A percentile compares a stretch with the other conserved stretches of the same genome.
These are phyloP conservation scores for Lasiodiplodia gonubiensis DNA, from an alignment of 2,329 filamentous ascomycete species.

Conservation along the genomic window DNA sequence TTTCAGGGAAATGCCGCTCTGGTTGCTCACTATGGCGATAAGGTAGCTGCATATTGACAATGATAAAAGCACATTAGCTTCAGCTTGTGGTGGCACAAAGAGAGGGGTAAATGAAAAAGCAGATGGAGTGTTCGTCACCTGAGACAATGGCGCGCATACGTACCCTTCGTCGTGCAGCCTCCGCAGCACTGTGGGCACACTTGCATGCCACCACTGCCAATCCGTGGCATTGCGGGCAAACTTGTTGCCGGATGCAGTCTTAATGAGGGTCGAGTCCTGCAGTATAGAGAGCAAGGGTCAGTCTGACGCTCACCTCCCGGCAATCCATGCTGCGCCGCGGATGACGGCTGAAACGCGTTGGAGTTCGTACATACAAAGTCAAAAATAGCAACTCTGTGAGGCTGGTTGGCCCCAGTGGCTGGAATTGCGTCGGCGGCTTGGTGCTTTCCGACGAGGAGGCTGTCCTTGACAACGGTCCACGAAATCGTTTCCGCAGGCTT, in stretches of 20 bases:
- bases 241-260: slow-evolving; percentile 78
- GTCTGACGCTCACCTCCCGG: slow-evolving; percentile 9
- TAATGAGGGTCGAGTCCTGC: slow-evolving; percentile 87
- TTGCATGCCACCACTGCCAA: slow-evolving; percentile 92
- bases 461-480: slow-evolving; percentile 72
- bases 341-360: slow-evolving; percentile 25
- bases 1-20: slow-evolving; percentile 79
- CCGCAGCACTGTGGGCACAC: slow-evolving; percentile 70
- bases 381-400: slow-evolving; percentile 45
- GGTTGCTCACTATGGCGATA: slow-evolving; percentile 85
- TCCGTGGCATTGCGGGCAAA: slow-evolving; percentile 74
- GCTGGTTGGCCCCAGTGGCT: slow-evolving; percentile 29
- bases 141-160: slow-evolving; percentile 30
- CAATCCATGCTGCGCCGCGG: slow-evolving; percentile 1
- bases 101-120: slow-evolving; percentile 25
- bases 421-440: slow-evolving; percentile 45
- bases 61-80: slow-evolving; percentile 25
- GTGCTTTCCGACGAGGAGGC: slow-evolving; percentile 79
- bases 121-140: slow-evolving; percentile 28
- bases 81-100: slow-evolving; percentile 19
- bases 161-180: slow-evolving; percentile 74
- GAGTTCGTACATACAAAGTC: slow-evolving; percentile 43
- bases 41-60: slow-evolving; percentile 62
- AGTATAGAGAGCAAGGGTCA: slow-evolving; percentile 20
- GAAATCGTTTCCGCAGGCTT: slow-evolving; percentile 77